Conservation (phyloP, 257 asterid genomes). For the Primulina eburnea region DNA sequence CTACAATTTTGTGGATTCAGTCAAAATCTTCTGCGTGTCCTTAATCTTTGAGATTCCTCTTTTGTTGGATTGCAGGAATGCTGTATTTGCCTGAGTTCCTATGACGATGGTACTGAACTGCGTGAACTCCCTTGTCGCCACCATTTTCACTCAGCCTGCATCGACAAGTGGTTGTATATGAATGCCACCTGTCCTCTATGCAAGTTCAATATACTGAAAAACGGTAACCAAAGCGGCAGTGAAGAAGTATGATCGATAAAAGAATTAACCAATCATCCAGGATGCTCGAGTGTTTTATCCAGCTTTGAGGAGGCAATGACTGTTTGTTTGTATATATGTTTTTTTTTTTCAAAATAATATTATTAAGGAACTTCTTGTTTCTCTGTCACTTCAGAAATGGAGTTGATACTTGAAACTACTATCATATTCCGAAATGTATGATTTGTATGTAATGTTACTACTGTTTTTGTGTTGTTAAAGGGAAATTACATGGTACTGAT, state of each 20-base stretch:
- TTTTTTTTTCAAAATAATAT: background rate
- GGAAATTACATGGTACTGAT: background rate
- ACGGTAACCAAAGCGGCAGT: conserved; percentile 53
- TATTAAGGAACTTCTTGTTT: conserved; percentile 19
- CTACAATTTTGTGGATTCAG: background rate
- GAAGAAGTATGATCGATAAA: conserved; percentile 56
- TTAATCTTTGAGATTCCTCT: background rate
- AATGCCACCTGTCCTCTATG: conserved; percentile 96
- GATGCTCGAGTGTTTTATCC: conserved; percentile 6
- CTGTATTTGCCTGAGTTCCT: conserved; percentile 83
- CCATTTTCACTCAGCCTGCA: conserved; percentile 84
- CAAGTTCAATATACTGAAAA: conserved; percentile 86
- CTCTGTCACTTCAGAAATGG: conserved; percentile 17
- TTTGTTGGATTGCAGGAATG: conserved; percentile 64
- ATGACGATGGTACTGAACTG: conserved; percentile 85
- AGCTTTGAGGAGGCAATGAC: conserved; percentile 20
- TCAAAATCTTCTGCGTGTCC: background rate
- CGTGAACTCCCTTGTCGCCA: conserved; percentile 97
- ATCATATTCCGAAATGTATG: conserved; percentile 7
- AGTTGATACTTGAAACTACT: conserved; percentile 11
- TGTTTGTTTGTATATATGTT: conserved; percentile 26
- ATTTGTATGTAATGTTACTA: conserved; percentile 19
- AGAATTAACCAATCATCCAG: conserved; percentile 12
- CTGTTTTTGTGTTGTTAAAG: conserved; percentile 22
- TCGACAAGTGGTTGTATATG: conserved; percentile 93